Percentiles rank a stretch among this genome's conserved stretches.
Evolutionary conservation across 169 alveolate genomes (phyloP).

Genomic region (Nephromyces sp.): DNA sequence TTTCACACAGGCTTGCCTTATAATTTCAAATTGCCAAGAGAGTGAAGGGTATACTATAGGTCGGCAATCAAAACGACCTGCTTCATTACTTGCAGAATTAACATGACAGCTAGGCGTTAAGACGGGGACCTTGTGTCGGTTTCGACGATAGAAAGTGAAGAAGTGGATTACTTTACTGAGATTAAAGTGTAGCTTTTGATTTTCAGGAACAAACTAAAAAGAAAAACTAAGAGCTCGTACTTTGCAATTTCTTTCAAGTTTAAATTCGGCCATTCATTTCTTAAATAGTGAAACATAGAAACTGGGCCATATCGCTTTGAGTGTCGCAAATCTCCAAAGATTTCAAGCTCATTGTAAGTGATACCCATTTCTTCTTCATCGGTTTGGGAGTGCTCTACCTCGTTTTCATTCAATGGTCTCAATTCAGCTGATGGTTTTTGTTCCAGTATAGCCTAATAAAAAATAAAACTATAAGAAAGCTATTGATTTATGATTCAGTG

Average conservation of each 20-base stretch:
- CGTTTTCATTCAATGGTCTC: conserved; percentile 39
- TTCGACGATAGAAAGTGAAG: conserved; percentile 53
- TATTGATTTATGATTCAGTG: neutral
- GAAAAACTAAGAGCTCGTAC: neutral
- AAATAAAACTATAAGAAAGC: too few relatives aligned
- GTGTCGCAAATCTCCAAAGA: conserved; percentile 57
- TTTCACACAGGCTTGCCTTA: neutral
- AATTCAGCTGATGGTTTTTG: conserved; percentile 73
- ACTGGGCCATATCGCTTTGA: conserved; percentile 59
- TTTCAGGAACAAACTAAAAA: neutral
- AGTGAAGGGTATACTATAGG: conserved; percentile 35
- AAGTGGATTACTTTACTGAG: conserved; percentile 65
- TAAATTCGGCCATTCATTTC: conserved; percentile 32
- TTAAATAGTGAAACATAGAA: conserved; percentile 46
- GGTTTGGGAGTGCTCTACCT: conserved; percentile 29
- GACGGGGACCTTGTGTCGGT: conserved; percentile 72
- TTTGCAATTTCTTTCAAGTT: neutral
- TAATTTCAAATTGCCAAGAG: conserved; percentile 7
- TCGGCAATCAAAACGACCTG: conserved; percentile 59
- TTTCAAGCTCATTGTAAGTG: conserved; percentile 59
- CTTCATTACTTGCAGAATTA: conserved; percentile 66
- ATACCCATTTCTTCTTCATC: conserved; percentile 79
- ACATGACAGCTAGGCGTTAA: conserved; percentile 75
- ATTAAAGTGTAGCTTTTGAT: neutral
- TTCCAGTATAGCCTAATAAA: conserved; percentile 29